Base-by-base conservation (phyloP, 768 basidiomycete genomes). In the Glaciozyma martinii region DNA sequence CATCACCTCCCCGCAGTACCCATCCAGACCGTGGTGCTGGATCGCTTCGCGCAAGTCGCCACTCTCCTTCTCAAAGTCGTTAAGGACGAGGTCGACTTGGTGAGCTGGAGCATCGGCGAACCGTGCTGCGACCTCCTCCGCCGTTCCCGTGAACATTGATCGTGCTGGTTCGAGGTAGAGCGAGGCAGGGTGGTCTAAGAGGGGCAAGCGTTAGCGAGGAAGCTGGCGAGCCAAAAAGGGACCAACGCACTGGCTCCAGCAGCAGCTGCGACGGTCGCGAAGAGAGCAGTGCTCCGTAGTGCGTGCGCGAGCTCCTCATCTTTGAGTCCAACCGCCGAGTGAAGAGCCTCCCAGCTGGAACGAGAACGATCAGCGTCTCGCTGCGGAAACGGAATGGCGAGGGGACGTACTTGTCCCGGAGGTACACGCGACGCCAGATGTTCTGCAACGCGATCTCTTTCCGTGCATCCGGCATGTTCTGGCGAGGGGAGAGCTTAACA, bases 381-480 rank as follows among this genome's bases (percentile, higher is more conserved):
- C 63, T 30, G 66, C 44, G 53, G 29, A 21, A 2, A 15, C 5
- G 27, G 5, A 4, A 27, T 25, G 5, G 40, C 19, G 37, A 54
- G 19, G 3, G 15, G 5, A 80, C 86, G 66, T 76, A 94, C 92
- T 95, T 84, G 75, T 97, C 91, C 58, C 89, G 86, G 59, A 87
- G 81, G 74, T 88, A 94, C 54, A 94, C 82, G 37, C 93, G 81
- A 43, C 93, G 82, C 93, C 93, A 97, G 21, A 89, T 81, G 40
- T 83, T 84, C 54, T 85, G 80, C 72, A 88, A 82, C 6, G 89
- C 85, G 30, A 87, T 83, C 49, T 81, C 73, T 74, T 81, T 82
- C 56, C 92, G 81, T 40, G 82, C 82, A 63, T 85, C 83, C 0
- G 91, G 90, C 5, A 89, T 40, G 73, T 59, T 82, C 81, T 86